Base-by-base conservation (phyloP, 495 filamentous ascomycete genomes). In the Xanthoparmelia taractica region DNA sequence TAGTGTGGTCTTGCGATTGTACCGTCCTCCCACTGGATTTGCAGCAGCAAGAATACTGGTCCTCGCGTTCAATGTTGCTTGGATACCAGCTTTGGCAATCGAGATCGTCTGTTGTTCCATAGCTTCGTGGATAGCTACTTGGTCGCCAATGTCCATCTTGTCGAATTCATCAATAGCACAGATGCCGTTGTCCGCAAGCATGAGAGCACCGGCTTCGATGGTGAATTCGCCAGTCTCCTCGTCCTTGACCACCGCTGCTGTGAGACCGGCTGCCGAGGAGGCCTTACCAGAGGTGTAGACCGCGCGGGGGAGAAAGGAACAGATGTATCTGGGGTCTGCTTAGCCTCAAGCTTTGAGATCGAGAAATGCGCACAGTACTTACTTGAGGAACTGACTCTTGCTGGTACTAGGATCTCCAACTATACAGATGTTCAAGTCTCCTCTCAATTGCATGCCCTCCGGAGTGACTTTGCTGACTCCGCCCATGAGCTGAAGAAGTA, bases 71-170 rank as follows among this genome's bases (percentile, higher is more conserved):
- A 99, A 85, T 0, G 94, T 99, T 4, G 94, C 96, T 73, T 99
- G 94, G 65, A 99, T 99, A 70, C 94, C 94, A 6, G 94, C 94
- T 72, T 99, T 99, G 64, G 94, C 94, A 73, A 99, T 99, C 27
- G 93, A 97, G 68, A 99, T 99, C 25, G 94, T 99, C 78, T 99
- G 94, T 77, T 99, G 94, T 82, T 99, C 94, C 94, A 99, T 99
- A 60, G 95, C 95, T 83, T 99, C 94, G 84, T 99, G 94, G 74
- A 99, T 97, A 66, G 94, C 94, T 55, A 99, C 94, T 78, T 99
- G 94, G 76, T 99, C 94, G 56, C 78, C 83, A 59, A 99, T 90
- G 70, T 99, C 94, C 94, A 99, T 99, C 77, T 97, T 99, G 80
- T 99, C 94, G 72, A 99, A 99, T 69, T 99, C 94, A 73, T 99